These are phyloP conservation scores for Epichloe elymi DNA, from an alignment of 2,329 filamentous ascomycete species.

Conservation along the genomic window DNA sequence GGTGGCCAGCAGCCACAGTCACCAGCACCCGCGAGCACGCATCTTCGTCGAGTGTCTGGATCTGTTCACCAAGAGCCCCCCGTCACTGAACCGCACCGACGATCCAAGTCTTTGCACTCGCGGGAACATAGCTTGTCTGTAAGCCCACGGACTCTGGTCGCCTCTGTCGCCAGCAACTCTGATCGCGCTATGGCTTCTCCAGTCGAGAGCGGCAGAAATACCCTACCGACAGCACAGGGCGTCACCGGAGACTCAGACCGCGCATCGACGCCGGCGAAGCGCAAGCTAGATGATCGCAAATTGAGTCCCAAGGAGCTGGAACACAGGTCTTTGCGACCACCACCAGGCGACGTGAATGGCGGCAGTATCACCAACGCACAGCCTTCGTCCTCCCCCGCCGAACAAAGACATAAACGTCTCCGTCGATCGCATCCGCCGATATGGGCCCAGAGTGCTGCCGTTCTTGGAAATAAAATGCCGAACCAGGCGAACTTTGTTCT, in stretches of 20 bases:
- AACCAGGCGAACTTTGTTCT: constrained; percentile 32
- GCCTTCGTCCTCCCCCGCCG: constrained; percentile 19
- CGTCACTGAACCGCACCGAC: constrained; percentile 28
- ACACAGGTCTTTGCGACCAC: constrained; percentile 32
- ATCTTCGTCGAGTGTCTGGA: constrained; percentile 23
- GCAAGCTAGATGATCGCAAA: constrained; percentile 26
- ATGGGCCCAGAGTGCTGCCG: constrained; percentile 33
- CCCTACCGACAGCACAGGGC: constrained; percentile 11
- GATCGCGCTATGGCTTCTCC: constrained; percentile 14
- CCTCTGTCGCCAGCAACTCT: constrained; percentile 34
- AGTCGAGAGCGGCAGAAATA: constrained; percentile 15
- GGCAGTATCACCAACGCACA: constrained; percentile 9
- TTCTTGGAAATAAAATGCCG: constrained; percentile 23
- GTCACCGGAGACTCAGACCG: constrained; percentile 19
- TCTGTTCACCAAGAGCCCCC: constrained; percentile 29
- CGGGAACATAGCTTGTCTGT: constrained; percentile 61
- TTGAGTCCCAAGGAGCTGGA: constrained; percentile 39
- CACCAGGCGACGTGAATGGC: constrained; percentile 37
- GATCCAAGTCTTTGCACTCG: constrained; percentile 44
- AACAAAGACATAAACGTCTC: constrained; percentile 26
- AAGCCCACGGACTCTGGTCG: constrained; percentile 61
- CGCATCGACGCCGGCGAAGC: constrained; percentile 25
- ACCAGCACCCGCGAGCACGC: constrained; percentile 12
- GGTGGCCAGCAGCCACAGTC: constrained; percentile 20
- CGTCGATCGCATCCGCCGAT: constrained; percentile 27